Evolutionary conservation across 768 basidiomycete species (phyloP).

Genomic region (Daedalea quercina): DNA sequence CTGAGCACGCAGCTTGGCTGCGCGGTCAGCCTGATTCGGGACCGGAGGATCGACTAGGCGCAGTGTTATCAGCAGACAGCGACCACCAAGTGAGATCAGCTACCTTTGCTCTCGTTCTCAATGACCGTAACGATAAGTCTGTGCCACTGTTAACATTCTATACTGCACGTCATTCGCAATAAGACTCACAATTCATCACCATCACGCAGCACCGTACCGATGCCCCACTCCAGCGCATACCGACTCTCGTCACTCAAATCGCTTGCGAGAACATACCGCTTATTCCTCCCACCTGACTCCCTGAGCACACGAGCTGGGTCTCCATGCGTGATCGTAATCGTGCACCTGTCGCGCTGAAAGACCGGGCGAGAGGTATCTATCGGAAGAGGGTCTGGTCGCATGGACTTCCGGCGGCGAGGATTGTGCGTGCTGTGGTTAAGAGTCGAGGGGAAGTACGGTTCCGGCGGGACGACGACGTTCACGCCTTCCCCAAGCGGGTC

Average conservation of each 20-base stretch:
- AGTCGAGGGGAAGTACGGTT: conserved; percentile 76
- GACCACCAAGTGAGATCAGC: conserved; percentile 11
- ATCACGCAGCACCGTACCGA: conserved; percentile 91
- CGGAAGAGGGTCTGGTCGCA: conserved; percentile 55
- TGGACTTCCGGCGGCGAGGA: conserved; percentile 52
- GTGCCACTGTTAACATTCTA: conserved; percentile 2
- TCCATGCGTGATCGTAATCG: conserved; percentile 84
- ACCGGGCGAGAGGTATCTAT: conserved; percentile 68
- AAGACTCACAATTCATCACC: conserved; percentile 75
- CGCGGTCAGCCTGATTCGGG: conserved; percentile 68
- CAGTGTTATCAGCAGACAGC: neutral
- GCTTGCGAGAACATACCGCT: conserved; percentile 82
- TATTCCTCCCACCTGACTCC: conserved; percentile 47
- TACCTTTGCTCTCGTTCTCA: conserved; percentile 89
- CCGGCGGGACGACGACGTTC: conserved; percentile 78
- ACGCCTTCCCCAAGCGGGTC: conserved; percentile 92
- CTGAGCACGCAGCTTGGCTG: conserved; percentile 77
- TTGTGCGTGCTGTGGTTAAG: conserved; percentile 41
- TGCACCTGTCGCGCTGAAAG: conserved; percentile 90
- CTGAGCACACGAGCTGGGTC: conserved; percentile 52
- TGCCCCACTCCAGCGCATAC: conserved; percentile 97
- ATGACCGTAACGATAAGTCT: conserved; percentile 84
- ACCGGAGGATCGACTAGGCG: conserved; percentile 56
- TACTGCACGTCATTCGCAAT: neutral
- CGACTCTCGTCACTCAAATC: conserved; percentile 92